Evolutionary conservation across 1,139 yeast genomes (phyloP).

Genomic region (Suhomyces anneliseae): DNA sequence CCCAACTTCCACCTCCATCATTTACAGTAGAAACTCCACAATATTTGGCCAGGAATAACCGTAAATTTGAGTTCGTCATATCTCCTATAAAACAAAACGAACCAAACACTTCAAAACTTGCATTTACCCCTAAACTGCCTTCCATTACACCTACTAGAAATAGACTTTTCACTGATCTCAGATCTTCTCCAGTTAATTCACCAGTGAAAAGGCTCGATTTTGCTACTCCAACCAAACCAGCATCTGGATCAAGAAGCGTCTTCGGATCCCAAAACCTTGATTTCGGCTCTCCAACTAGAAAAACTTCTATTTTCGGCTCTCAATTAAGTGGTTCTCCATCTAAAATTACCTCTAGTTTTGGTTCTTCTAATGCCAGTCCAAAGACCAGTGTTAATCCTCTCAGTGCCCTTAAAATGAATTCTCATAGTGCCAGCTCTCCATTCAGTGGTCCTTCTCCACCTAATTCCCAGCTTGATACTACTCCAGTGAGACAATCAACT

Average conservation of each 20-base stretch:
- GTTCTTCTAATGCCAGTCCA: background rate
- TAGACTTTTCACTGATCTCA: background rate
- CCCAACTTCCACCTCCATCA: constrained; percentile 1
- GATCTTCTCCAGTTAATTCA: background rate
- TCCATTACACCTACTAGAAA: background rate
- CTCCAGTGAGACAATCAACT: constrained; percentile 12
- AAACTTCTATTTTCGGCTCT: background rate
- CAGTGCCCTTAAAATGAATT: background rate
- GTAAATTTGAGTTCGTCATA: constrained; percentile 21
- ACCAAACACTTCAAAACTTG: background rate
- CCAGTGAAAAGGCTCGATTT: background rate
- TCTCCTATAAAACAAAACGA: constrained; percentile 4
- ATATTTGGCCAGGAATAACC: constrained; percentile 29
- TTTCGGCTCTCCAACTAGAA: background rate
- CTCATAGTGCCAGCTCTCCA: background rate
- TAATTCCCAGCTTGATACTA: constrained; percentile 4
- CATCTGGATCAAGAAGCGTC: background rate
- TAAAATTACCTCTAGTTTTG: background rate
- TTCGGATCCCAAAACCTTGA: background rate
- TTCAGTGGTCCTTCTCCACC: constrained; percentile 1
- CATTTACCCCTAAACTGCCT: background rate
- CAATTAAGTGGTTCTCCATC: background rate
- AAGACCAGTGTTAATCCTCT: constrained; percentile 1
- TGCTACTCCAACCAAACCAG: background rate
- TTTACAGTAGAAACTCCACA: constrained; percentile 33